Base-by-base conservation (phyloP, 371 early-diverging fungal species). In the Saksenaea vasiformis region DNA sequence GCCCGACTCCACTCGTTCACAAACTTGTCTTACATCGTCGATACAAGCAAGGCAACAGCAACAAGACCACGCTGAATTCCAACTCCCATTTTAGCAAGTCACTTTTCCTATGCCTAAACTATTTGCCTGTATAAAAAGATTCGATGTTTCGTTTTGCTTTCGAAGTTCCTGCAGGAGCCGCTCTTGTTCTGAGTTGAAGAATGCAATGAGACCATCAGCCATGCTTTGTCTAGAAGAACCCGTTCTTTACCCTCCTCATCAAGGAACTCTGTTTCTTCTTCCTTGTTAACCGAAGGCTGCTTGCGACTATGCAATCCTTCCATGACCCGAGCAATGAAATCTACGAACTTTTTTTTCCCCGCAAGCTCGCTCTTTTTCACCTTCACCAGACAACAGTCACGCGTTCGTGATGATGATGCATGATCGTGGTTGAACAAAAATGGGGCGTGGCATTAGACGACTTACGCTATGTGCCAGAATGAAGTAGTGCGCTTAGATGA, bases 161-260 rank as follows among this genome's bases (percentile, higher is more conserved):
- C 73, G 69, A 57, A 77, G 68, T 35, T 72, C 70, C 11, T 70
- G 47, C n/a, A 77, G 27, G 31, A 77, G 31, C 44, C 62, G 51
- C 36, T 74, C 75, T 66, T 77, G 78, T 51, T 77, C 78, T 77
- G 37, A 13, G 38, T 36, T 28, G 19, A 47, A 13, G n/a, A n/a
- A n/a, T n/a, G 34, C 14, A 15, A 15, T 55, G n/a, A 35, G 13
- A 47, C 28, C 36, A 35, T 39, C 27, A 35, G 31, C 31, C 26
- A 26, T 22, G n/a, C 17, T 17, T 14, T 35, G 13, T 1, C 17
- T 5, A 24, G 34, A n/a, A 19, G 10, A n/a, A n/a, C n/a, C n/a
- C 14, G 14, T 4, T n/a, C 24, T 39, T 35, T 62, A 72, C 78
- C 72, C 74, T 79, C 65, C 54, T 76, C 79, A 57, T 79, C 79